These are phyloP conservation scores for Claviceps spartinae DNA, from an alignment of 2,329 filamentous ascomycete species.

Conservation along the genomic window DNA sequence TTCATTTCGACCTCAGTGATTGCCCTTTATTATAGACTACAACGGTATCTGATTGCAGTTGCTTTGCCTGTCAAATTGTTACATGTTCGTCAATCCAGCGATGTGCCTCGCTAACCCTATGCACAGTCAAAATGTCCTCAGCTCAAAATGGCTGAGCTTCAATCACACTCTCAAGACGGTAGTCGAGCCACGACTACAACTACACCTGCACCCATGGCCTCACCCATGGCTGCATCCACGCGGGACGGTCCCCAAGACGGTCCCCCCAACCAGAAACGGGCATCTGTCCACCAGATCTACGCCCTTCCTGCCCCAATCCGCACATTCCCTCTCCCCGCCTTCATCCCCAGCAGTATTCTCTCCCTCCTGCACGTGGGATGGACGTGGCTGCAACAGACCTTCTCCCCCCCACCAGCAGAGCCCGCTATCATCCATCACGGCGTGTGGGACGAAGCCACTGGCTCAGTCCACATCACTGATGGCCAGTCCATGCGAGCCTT, in stretches of 20 bases:
- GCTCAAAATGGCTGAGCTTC: constrained; percentile 29
- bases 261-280: constrained; percentile 20
- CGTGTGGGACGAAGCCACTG: constrained; percentile 68
- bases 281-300: constrained; percentile 59
- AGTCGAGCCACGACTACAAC: constrained; percentile 1
- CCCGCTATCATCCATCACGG: constrained; percentile 53
- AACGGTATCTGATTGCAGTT: constrained; percentile 81
- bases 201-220: no score
- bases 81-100: background rate
- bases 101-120: background rate
- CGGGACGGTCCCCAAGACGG: constrained; percentile 5
- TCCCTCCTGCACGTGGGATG: constrained; percentile 72
- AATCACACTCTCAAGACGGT: constrained; percentile 12
- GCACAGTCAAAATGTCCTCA: constrained; percentile 33
- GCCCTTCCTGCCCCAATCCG: constrained; percentile 66
- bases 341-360: constrained; percentile 85
- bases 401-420: constrained; percentile 54
- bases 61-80: constrained; percentile 1
- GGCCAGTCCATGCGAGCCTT: constrained; percentile 60
- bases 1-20: constrained; percentile 48
- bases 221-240: constrained; percentile 6
- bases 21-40: constrained; percentile 67
- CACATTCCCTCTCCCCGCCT: constrained; percentile 70
- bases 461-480: constrained; percentile 75
- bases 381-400: constrained; percentile 59